Conservation (phyloP, 176 grass and related monocot genomes). For the Panicum miliaceum region DNA sequence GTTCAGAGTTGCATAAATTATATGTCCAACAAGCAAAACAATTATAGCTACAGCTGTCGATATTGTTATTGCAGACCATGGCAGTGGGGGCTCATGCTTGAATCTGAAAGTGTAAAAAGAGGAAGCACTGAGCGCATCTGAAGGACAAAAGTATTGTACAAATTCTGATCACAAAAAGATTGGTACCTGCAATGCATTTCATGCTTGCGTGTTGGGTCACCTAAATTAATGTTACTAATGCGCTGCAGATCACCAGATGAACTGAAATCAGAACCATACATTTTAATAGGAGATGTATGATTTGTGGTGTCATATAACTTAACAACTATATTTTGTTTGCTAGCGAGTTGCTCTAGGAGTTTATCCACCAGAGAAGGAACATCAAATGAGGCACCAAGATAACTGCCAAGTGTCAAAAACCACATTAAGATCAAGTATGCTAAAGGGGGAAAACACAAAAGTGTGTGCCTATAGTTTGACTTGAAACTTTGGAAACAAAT, state of each 20-base stretch:
- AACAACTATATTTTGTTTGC: slow-evolving; percentile 82
- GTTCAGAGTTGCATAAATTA: slow-evolving; percentile 75
- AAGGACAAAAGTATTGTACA: not conserved
- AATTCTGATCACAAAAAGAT: not conserved
- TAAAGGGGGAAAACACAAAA: not conserved
- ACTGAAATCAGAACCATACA: slow-evolving; percentile 69
- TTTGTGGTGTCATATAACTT: slow-evolving; percentile 80
- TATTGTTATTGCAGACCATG: slow-evolving; percentile 74
- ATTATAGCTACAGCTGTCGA: slow-evolving; percentile 66
- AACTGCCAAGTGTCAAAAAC: slow-evolving; percentile 52
- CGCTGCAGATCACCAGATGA: slow-evolving; percentile 32
- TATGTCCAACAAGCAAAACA: slow-evolving; percentile 75
- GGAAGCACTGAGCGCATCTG: not conserved
- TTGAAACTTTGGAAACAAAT: slow-evolving; percentile 18
- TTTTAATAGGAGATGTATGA: slow-evolving; percentile 61
- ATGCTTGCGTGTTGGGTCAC: slow-evolving; percentile 73
- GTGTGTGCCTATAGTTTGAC: not conserved
- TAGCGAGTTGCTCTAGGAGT: slow-evolving; percentile 79
- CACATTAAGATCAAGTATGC: slow-evolving; percentile 26
- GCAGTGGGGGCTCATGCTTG: slow-evolving; percentile 56
- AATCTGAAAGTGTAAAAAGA: slow-evolving; percentile 50
- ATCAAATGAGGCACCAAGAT: slow-evolving; percentile 88
- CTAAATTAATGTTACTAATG: slow-evolving; percentile 70
- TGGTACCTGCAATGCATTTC: slow-evolving; percentile 85
- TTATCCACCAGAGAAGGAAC: slow-evolving; percentile 82